Conservation (phyloP, 768 basidiomycete species). For the Tephrocybe sp. region DNA sequence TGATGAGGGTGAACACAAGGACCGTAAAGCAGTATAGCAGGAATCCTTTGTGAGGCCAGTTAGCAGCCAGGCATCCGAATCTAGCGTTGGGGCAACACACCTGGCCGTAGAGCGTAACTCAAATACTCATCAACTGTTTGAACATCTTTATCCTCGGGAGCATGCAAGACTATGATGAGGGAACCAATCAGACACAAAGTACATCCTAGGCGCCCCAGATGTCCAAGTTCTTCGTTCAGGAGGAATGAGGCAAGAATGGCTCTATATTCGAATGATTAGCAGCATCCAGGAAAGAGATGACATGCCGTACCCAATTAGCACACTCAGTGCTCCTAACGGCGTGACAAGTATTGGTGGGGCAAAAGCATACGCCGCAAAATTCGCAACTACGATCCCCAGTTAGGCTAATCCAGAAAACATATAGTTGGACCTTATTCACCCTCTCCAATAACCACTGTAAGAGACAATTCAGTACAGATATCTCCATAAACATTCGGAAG, state of each 20-base stretch:
- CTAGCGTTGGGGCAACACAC: slow-evolving; percentile 37
- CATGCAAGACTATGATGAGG: slow-evolving; percentile 92
- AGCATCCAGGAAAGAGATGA: background rate
- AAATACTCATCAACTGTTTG: slow-evolving; percentile 93
- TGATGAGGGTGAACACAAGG: slow-evolving; percentile 73
- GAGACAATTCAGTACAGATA: slow-evolving; percentile 5
- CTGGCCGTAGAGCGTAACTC: slow-evolving; percentile 89
- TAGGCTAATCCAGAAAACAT: slow-evolving; percentile 2
- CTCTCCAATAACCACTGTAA: slow-evolving; percentile 88
- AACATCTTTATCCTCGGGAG: slow-evolving; percentile 92
- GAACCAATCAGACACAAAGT: slow-evolving; percentile 83
- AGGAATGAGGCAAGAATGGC: slow-evolving; percentile 93
- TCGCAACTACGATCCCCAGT: slow-evolving; percentile 51
- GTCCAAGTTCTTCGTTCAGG: slow-evolving; percentile 90
- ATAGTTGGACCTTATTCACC: slow-evolving; percentile 37
- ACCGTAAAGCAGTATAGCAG: slow-evolving; percentile 87
- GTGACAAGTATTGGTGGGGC: slow-evolving; percentile 98
- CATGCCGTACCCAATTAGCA: slow-evolving; percentile 82
- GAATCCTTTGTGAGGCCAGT: slow-evolving; percentile 57
- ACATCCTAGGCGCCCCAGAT: slow-evolving; percentile 86
- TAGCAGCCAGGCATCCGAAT: background rate
- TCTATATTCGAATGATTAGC: slow-evolving; percentile 37
- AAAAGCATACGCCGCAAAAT: slow-evolving; percentile 96
- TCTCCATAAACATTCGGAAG: slow-evolving; percentile 1
- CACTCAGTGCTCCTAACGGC: slow-evolving; percentile 93